Percentiles rank a stretch among this genome's conserved stretches.
Evolutionary conservation across 2,329 filamentous ascomycete genomes (phyloP).

Genomic region (Neofusicoccum laricinum): DNA sequence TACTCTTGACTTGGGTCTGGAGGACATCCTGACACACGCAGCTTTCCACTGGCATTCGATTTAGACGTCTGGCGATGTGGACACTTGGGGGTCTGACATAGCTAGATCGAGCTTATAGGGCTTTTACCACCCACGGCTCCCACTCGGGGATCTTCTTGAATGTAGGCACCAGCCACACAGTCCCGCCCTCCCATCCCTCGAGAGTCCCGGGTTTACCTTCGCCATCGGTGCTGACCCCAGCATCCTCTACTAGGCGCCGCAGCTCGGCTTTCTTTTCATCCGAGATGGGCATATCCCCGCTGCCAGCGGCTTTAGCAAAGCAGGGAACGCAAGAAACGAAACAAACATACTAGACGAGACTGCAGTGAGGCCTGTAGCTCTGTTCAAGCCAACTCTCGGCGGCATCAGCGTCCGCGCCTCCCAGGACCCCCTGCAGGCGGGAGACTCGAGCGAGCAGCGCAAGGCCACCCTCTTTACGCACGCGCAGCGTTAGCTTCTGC

Average conservation of each 20-base stretch:
- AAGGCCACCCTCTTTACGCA: slow-evolving; percentile 29
- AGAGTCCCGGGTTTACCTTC: slow-evolving; percentile 19
- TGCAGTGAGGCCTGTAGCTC: slow-evolving; percentile 38
- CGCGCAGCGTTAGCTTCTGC: slow-evolving; percentile 38
- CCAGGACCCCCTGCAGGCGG: slow-evolving; percentile 28
- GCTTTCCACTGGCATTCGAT: too few relatives aligned
- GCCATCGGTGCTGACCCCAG: slow-evolving; percentile 26
- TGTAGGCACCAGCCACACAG: slow-evolving; percentile 40
- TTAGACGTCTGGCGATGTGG: too few relatives aligned
- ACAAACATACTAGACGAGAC: slow-evolving; percentile 40
- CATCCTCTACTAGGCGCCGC: slow-evolving; percentile 22
- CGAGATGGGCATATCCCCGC: slow-evolving; percentile 19
- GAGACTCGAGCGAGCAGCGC: slow-evolving; percentile 25
- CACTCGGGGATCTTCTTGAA: slow-evolving; percentile 36
- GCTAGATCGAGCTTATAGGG: neutral
- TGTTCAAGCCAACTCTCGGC: slow-evolving; percentile 30
- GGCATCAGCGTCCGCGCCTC: slow-evolving; percentile 22
- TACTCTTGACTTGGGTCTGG: too few relatives aligned
- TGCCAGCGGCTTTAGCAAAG: neutral
- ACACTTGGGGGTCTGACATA: neutral
- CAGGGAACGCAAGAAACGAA: neutral
- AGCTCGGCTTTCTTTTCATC: slow-evolving; percentile 24
- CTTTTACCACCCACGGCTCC: slow-evolving; percentile 19
- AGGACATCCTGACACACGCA: too few relatives aligned
- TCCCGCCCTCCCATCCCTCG: slow-evolving; percentile 34